Evolutionary conservation across 345 rosid genomes (phyloP).

Genomic region (Corymbia maculata): DNA sequence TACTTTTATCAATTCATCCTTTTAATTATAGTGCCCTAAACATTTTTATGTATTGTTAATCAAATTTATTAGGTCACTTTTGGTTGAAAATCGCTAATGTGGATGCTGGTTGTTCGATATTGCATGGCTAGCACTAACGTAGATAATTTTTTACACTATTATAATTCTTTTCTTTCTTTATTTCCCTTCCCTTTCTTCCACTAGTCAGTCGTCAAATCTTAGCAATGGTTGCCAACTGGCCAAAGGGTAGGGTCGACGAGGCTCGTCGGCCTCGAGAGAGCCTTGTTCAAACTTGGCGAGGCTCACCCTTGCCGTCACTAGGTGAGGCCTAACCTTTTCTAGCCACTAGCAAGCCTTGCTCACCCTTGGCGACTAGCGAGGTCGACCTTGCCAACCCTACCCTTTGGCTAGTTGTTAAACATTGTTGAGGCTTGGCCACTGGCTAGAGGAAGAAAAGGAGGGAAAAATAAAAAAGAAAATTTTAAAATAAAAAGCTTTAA

Average conservation of each 20-base stretch:
- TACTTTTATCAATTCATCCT: not conserved
- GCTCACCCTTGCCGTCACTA: not conserved
- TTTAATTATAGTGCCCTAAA: too few species aligned
- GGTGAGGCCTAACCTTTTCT: too few species aligned
- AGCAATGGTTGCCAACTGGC: not conserved
- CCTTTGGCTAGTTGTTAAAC: rapidly evolving
- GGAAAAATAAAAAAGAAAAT: too few species aligned
- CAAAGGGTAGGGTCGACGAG: not conserved
- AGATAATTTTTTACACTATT: too few species aligned
- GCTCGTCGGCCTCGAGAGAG: not conserved
- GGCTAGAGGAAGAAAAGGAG: not conserved
- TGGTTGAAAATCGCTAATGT: too few species aligned
- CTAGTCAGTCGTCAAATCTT: rapidly evolving
- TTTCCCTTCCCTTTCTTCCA: not conserved
- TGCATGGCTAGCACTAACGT: rapidly evolving
- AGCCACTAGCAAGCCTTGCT: too few species aligned
- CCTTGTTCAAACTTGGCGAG: not conserved
- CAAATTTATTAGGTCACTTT: too few species aligned
- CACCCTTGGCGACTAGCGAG: not conserved
- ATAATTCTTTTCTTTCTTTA: too few species aligned
- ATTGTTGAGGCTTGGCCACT: not conserved
- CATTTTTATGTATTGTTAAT: too few species aligned
- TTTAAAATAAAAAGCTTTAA: too few species aligned
- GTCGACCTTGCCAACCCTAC: too few species aligned
- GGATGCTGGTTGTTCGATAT: rapidly evolving